These are phyloP conservation scores for Saccharomycopsis sp. DNA, from an alignment of 805 yeast species.

Conservation along the genomic window DNA sequence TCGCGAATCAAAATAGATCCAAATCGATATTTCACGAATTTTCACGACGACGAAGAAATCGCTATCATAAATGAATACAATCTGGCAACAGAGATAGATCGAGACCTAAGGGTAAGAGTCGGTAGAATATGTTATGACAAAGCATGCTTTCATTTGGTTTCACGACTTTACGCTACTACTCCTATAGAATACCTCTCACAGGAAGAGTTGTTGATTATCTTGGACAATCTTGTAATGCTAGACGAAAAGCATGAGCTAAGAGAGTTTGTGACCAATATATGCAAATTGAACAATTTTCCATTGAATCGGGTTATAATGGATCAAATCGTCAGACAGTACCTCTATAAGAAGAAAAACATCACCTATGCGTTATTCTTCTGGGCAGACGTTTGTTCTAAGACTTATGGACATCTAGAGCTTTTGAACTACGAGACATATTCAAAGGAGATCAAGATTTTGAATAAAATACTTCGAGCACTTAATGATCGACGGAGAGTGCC, in stretches of 20 bases:
- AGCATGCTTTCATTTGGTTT: neutral
- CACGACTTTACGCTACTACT: neutral
- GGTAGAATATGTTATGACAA: neutral
- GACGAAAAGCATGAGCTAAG: neutral
- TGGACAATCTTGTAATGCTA: neutral
- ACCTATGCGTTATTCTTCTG: neutral
- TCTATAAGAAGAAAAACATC: neutral
- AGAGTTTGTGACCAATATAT: neutral
- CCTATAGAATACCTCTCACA: neutral
- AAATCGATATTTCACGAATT: neutral
- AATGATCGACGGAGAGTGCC: neutral
- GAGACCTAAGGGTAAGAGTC: neutral
- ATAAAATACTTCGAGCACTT: neutral
- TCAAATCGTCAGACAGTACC: neutral
- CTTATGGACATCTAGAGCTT: neutral
- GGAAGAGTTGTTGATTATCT: neutral
- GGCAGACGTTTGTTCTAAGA: neutral
- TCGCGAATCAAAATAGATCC: neutral
- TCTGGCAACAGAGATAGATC: neutral
- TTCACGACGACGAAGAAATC: neutral
- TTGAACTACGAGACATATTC: neutral
- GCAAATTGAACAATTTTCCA: constrained; percentile 1
- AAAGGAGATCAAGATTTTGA: neutral
- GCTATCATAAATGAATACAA: neutral
- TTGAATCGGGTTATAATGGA: neutral